These are phyloP conservation scores for Phytophthora pseudosyringae DNA, from an alignment of 352 stramenopile genomes.

Conservation along the genomic window DNA sequence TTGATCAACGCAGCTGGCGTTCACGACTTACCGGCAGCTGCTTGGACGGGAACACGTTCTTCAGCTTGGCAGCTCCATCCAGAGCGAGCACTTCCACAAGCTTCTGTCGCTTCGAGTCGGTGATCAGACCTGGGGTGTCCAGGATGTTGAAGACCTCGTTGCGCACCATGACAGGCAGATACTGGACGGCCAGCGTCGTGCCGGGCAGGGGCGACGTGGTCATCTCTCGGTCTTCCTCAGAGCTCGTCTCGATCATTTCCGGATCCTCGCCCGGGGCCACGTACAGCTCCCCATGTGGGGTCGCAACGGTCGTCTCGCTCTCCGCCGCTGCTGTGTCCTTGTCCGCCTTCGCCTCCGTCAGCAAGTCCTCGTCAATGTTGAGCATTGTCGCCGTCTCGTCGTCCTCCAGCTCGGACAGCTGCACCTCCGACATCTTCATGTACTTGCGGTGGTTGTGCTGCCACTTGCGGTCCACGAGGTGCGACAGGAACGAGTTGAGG, in stretches of 20 bases:
- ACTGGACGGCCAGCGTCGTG: conserved; percentile 89
- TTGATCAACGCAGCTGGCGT: neutral
- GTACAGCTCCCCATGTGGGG: conserved; percentile 48
- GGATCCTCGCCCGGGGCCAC: conserved; percentile 63
- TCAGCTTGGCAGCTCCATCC: conserved; percentile 66
- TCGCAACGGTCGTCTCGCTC: conserved; percentile 23
- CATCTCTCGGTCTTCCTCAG: conserved; percentile 74
- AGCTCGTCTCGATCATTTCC: conserved; percentile 72
- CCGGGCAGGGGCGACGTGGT: conserved; percentile 92
- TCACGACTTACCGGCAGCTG: conserved; percentile 57
- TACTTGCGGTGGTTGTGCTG: conserved; percentile 89
- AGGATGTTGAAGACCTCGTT: conserved; percentile 87
- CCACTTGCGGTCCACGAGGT: conserved; percentile 83
- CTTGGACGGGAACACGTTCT: conserved; percentile 82
- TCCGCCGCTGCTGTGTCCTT: conserved; percentile 16
- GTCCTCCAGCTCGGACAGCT: conserved; percentile 57
- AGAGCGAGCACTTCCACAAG: conserved; percentile 81
- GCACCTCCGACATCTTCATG: conserved; percentile 75
- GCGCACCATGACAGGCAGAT: conserved; percentile 77
- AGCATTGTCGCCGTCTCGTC: conserved; percentile 53
- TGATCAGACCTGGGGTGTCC: conserved; percentile 83
- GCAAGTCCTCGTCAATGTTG: conserved; percentile 61
- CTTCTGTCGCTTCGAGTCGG: conserved; percentile 77
- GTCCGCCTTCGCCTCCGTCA: conserved; percentile 21
- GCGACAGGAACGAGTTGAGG: conserved; percentile 91